A percentile compares a stretch with the other conserved stretches of the same genome.
Evolutionary conservation across 257 asterid genomes (phyloP).

Genomic region (Thymus mandschuricus): DNA sequence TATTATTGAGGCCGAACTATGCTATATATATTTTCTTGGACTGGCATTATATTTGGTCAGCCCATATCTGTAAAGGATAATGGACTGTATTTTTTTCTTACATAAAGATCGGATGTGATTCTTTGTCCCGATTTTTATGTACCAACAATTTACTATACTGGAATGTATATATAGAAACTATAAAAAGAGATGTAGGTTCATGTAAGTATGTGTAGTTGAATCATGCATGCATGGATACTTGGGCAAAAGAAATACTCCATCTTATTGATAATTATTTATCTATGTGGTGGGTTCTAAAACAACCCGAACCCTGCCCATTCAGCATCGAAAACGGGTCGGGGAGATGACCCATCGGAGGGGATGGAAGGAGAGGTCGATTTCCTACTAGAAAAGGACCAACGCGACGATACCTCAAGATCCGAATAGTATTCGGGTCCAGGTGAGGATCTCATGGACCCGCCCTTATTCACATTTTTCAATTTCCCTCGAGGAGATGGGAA

Average conservation of each 20-base stretch:
- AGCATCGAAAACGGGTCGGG: conserved; percentile 42
- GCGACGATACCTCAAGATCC: conserved; percentile 46
- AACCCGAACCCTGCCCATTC: conserved; percentile 61
- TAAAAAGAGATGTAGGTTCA: too few relatives aligned
- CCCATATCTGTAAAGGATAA: too few relatives aligned
- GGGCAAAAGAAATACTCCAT: too few relatives aligned
- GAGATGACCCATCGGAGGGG: conserved; percentile 44
- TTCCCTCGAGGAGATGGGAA: conserved; percentile 50
- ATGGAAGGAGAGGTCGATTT: conserved; percentile 51
- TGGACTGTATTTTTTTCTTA: too few relatives aligned
- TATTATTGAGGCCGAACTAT: too few relatives aligned
- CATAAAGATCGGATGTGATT: too few relatives aligned
- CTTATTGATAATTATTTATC: not conserved
- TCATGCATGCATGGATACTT: not conserved
- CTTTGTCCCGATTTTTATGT: too few relatives aligned
- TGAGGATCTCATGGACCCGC: not conserved
- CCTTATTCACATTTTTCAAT: conserved; percentile 31
- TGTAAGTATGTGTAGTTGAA: too few relatives aligned
- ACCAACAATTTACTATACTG: too few relatives aligned
- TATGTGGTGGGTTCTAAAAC: conserved; percentile 36
- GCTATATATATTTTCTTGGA: too few relatives aligned
- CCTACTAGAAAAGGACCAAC: conserved; percentile 57
- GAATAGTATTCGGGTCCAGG: conserved; percentile 44
- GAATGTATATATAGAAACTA: too few relatives aligned
- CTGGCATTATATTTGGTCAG: too few relatives aligned